Conservation (phyloP, 148 eudicot genomes). For the Persicaria maculosa region DNA sequence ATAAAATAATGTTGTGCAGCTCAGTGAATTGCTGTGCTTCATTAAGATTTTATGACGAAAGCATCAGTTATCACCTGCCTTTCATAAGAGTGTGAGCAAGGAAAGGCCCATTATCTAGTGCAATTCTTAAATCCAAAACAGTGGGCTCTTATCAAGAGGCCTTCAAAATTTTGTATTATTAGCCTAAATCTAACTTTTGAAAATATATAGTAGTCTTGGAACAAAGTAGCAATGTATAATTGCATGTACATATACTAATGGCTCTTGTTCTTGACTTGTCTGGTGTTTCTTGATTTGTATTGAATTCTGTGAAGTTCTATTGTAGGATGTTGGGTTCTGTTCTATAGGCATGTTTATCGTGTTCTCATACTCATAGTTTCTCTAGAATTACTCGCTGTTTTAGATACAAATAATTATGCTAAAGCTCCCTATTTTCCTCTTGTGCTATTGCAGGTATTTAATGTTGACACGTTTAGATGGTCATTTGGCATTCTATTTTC, state of each 20-base stretch:
- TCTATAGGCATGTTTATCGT: not conserved
- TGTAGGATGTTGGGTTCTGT: not conserved
- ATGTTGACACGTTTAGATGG: conserved; percentile 88
- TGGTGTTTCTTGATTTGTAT: not conserved
- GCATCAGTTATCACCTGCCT: not conserved
- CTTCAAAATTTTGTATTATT: not conserved
- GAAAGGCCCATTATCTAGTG: not conserved
- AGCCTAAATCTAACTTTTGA: not conserved
- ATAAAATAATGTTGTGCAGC: not conserved
- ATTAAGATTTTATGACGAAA: not conserved
- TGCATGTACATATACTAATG: not conserved
- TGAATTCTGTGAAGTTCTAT: not conserved
- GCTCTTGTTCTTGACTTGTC: not conserved
- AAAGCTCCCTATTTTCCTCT: conserved; percentile 6
- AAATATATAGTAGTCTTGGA: not conserved
- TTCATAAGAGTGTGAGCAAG: not conserved
- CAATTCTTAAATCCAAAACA: not conserved
- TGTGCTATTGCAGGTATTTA: conserved; percentile 55
- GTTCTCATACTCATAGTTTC: not conserved
- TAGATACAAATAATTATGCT: not conserved
- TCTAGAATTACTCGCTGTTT: not conserved
- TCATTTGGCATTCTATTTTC: conserved; percentile 98
- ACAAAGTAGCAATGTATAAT: not conserved
- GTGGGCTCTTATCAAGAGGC: not conserved
- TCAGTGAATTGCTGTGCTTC: not conserved